These are phyloP conservation scores for Pythium coloratum DNA, from an alignment of 352 stramenopile genomes.

Conservation along the genomic window DNA sequence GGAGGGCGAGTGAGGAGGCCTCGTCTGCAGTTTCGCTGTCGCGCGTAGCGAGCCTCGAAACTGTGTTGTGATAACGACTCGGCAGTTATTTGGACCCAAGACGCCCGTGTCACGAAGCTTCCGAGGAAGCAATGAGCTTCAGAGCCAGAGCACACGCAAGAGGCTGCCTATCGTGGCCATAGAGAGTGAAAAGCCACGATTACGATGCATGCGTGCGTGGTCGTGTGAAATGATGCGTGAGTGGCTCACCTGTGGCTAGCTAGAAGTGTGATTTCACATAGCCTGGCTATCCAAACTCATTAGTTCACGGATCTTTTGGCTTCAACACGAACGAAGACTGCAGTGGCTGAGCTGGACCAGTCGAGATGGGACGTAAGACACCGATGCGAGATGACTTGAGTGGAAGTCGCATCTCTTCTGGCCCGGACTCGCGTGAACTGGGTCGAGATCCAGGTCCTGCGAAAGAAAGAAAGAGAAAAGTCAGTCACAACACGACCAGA, in stretches of 20 bases:
- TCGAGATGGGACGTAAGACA: slow-evolving; percentile 15
- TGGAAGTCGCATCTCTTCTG: slow-evolving; percentile 18
- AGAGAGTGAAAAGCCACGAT: background rate
- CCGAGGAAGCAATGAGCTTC: background rate
- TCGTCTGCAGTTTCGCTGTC: background rate
- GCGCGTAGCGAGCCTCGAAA: background rate
- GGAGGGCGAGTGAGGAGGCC: slow-evolving; percentile 1
- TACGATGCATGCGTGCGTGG: background rate
- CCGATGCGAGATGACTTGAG: slow-evolving; percentile 19
- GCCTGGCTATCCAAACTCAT: background rate
- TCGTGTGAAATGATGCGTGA: background rate
- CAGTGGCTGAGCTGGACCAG: slow-evolving; percentile 10
- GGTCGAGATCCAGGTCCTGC: slow-evolving; percentile 3
- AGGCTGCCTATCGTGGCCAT: background rate
- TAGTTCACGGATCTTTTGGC: slow-evolving; percentile 21
- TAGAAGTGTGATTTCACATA: background rate
- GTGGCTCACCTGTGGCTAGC: background rate
- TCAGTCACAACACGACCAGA: background rate
- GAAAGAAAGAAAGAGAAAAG: too few species aligned
- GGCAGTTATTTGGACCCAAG: background rate
- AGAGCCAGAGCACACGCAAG: background rate
- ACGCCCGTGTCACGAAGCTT: slow-evolving; percentile 2
- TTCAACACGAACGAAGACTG: slow-evolving; percentile 58
- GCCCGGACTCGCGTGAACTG: slow-evolving; percentile 3
- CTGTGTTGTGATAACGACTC: background rate